Base-by-base conservation (phyloP, 257 asterid genomes). In the Echium plantagineum region DNA sequence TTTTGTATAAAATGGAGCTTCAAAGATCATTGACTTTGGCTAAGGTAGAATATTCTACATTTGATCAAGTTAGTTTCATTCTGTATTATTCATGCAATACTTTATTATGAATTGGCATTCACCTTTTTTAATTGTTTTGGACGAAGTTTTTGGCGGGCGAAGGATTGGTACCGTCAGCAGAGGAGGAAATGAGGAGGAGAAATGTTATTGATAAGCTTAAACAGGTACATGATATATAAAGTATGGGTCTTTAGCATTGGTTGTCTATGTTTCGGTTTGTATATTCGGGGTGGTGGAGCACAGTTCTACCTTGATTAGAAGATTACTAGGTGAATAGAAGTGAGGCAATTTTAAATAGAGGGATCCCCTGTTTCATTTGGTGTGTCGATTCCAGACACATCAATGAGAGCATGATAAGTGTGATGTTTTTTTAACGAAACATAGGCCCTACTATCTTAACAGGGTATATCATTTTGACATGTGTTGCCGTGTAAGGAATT, bases 151-250 rank as follows among this genome's bases (percentile, higher is more conserved):
- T 82, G 82, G 77, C 64, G 3, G 67, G 73, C 63, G 82, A 77
- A 57, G 75, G 84, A 28, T 72, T 77, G 69, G 61, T 77, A 52
- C 84, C 86, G 32, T 79, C 82, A 59, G 60, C 47, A 5, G 74
- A 69, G 58, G 89, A 79, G 61, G 86, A 82, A 66, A 62, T 66
- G 55, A 82, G 59, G 77, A 73, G 86, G 54, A 69, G 71, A 49
- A 71, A 60, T 55, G 75, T 54, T 31, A 70, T 77, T 47, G 55
- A 57, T 54, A 82, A 75, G 66, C 82, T 82, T 49, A 79, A 78
- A 61, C 58, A 80, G 89, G 89, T 82, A 56, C 13, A 42, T 42
- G 49, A 10, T 42, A 12, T 42, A 1, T 0, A 13, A 42, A 42
- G 49, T 42, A 3, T 42, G 49, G 2, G 16, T 42, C 12, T 42